Percentiles rank a stretch among this genome's conserved stretches.
phyloP scores from a whole-genome alignment of 306 rosid species.

The Vicia sativa region DNA sequence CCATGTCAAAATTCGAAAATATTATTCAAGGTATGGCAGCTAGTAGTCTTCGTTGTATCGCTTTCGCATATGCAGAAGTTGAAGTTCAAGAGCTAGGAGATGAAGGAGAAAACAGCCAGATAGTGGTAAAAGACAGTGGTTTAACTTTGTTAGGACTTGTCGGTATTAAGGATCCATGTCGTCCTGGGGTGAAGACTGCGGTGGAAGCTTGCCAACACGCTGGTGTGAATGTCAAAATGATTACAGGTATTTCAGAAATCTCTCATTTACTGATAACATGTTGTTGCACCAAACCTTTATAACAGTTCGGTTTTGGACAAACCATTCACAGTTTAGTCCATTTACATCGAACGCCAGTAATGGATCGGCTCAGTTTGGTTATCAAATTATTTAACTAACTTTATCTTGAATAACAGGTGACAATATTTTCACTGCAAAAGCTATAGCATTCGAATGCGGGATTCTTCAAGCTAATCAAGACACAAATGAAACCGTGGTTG shows the following conservation, averaged over 20 bases:
- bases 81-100: neutral
- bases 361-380: no score
- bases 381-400: no score
- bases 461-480: constrained; percentile 31
- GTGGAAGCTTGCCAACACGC: neutral
- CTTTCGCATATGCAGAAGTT: no score
- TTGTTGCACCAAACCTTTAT: no score
- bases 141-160: neutral
- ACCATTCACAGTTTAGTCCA: no score
- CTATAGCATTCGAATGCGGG: constrained; percentile 43
- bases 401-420: constrained; percentile 31
- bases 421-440: constrained; percentile 44
- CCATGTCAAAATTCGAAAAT: constrained; percentile 15
- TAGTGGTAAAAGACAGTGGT: no score
- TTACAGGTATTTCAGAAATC: neutral
- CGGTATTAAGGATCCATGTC: constrained; percentile 45
- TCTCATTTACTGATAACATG: no score
- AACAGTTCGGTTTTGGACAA: no score
- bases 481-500: neutral
- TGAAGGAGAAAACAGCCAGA: neutral
- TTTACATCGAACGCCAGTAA: no score
- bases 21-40: constrained; percentile 45
- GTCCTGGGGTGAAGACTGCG: constrained; percentile 24
- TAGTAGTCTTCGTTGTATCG: constrained; percentile 27
- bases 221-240: constrained; percentile 44